Conservation (phyloP, 805 yeast genomes). For the Ogataea sp. region DNA sequence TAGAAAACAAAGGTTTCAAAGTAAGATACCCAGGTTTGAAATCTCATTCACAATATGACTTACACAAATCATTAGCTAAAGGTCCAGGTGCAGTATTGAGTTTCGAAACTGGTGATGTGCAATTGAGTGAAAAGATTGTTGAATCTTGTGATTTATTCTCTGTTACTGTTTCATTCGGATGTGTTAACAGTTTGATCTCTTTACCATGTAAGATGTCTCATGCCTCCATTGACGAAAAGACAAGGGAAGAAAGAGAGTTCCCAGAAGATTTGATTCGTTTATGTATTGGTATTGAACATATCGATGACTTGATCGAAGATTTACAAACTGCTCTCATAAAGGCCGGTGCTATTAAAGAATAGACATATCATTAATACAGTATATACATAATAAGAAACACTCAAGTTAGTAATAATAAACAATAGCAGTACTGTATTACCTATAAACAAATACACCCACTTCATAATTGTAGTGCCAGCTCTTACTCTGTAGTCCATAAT, state of each 20-base stretch:
- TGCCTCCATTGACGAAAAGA: conserved; percentile 87
- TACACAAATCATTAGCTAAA: conserved; percentile 67
- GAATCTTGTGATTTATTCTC: conserved; percentile 73
- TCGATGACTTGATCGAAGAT: conserved; percentile 76
- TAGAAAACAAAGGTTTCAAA: conserved; percentile 58
- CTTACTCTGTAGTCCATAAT: too few relatives aligned
- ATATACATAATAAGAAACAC: too few relatives aligned
- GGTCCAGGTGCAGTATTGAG: conserved; percentile 90
- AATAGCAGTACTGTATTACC: too few relatives aligned
- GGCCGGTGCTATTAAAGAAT: conserved; percentile 41
- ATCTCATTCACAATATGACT: conserved; percentile 72
- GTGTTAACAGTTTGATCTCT: conserved; percentile 86
- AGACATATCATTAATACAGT: too few relatives aligned
- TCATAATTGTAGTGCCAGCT: too few relatives aligned
- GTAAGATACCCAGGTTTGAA: conserved; percentile 83
- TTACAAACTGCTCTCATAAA: conserved; percentile 59
- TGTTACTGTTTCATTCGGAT: conserved; percentile 89
- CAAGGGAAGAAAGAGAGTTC: conserved; percentile 79
- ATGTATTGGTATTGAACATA: conserved; percentile 86
- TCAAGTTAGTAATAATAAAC: too few relatives aligned
- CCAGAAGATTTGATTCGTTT: conserved; percentile 89
- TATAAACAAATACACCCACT: background rate
- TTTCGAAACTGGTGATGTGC: conserved; percentile 77
- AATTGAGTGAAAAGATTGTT: conserved; percentile 60
- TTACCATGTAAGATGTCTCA: conserved; percentile 96